A percentile compares a stretch with the other conserved stretches of the same genome.
Evolutionary conservation across 192 early-diverging fungal genomes (phyloP).

Genomic region (Linnemannia elongata): DNA sequence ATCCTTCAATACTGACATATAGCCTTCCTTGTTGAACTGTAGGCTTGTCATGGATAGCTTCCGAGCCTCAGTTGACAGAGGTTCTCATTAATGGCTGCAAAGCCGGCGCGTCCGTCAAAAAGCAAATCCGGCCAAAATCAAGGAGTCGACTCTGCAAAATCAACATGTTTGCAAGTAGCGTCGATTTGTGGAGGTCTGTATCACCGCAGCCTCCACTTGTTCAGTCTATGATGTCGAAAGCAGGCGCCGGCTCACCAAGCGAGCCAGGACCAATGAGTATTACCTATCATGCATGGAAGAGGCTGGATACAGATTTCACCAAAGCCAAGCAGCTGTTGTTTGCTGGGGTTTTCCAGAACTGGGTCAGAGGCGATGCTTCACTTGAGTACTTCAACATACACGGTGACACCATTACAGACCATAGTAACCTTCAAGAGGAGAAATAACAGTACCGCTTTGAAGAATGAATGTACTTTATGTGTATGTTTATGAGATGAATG

Average conservation of each 20-base stretch:
- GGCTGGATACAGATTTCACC: not conserved
- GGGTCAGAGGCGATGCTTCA: slow-evolving; percentile 9
- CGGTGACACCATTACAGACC: not conserved
- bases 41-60: slow-evolving; percentile 38
- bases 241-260: not conserved
- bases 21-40: not conserved
- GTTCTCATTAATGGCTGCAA: slow-evolving; percentile 66
- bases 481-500: not conserved
- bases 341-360: slow-evolving; percentile 21
- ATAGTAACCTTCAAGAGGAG: not conserved
- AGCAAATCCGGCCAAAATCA: slow-evolving; percentile 23
- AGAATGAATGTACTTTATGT: slow-evolving; percentile 24
- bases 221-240: not conserved
- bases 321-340: slow-evolving; percentile 6
- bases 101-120: slow-evolving; percentile 62
- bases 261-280: not conserved
- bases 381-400: slow-evolving; percentile 30
- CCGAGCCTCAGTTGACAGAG: slow-evolving; percentile 39
- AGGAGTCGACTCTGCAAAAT: slow-evolving; percentile 48
- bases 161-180: slow-evolving; percentile 32
- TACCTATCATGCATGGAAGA: slow-evolving; percentile 37
- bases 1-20: too few relatives aligned
- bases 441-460: not conserved
- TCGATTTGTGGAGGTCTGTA: slow-evolving; percentile 22
- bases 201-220: not conserved